phyloP scores from a whole-genome alignment of 2,329 filamentous ascomycete species.

The Penicillium sp. region DNA sequence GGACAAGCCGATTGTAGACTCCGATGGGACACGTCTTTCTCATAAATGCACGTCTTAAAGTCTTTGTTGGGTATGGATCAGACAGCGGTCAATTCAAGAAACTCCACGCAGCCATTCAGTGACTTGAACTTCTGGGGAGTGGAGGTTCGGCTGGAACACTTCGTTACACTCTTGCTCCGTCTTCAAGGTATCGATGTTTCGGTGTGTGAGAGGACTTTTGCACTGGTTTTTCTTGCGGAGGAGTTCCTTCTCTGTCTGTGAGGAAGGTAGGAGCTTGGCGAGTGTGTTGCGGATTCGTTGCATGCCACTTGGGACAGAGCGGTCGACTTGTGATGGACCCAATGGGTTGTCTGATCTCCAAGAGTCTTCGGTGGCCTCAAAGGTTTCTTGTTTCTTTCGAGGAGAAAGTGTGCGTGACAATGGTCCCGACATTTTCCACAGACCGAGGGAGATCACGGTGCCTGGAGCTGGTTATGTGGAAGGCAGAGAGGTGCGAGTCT shows the following conservation, averaged over 20 bases:
- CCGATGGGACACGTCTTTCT: slow-evolving; percentile 1
- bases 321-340: slow-evolving; percentile 29
- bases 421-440: not conserved
- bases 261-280: slow-evolving; percentile 33
- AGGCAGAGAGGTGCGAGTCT: not conserved
- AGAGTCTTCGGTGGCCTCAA: slow-evolving; percentile 25
- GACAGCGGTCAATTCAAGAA: slow-evolving; percentile 50
- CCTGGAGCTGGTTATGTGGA: not conserved
- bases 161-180: slow-evolving; percentile 40
- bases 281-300: slow-evolving; percentile 36
- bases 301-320: slow-evolving; percentile 31
- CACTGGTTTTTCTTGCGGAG: slow-evolving; percentile 36
- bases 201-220: slow-evolving; percentile 36
- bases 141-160: slow-evolving; percentile 57
- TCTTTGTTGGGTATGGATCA: not conserved
- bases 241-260: slow-evolving; percentile 34
- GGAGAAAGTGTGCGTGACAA: slow-evolving; percentile 1
- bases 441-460: not conserved
- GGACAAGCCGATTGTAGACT: slow-evolving; percentile 17
- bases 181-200: slow-evolving; percentile 37
- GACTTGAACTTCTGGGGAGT: slow-evolving; percentile 64
- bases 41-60: not conserved
- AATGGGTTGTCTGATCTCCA: slow-evolving; percentile 35
- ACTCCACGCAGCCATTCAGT: slow-evolving; percentile 68
- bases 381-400: not conserved